Base-by-base conservation (phyloP, 2,329 filamentous ascomycete species). In the Botrytis deweyae region DNA sequence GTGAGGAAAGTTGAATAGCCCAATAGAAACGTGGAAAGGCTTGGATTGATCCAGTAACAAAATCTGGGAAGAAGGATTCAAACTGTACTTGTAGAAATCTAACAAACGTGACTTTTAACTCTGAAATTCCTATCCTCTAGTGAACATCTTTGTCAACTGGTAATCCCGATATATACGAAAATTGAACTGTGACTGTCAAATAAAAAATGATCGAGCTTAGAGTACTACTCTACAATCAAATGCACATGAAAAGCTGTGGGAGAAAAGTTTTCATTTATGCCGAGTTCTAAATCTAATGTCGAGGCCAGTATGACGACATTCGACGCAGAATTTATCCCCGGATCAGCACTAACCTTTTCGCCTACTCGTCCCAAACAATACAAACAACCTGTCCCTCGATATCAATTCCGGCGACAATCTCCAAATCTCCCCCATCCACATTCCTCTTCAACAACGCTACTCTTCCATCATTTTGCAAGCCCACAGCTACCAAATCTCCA, bases 401-500 rank as follows among this genome's bases (percentile, higher is more conserved):
- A 68, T 78, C 74, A 3, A 78, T 67, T 7, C 73, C 74, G 4
- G 79, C 80, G 4, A 81, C 74, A 65, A 80, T 74, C 9, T 75
- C 72, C 49, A 59, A 16, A 1, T 82, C 82, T 63, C 79, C 75
- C 0, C 86, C 86, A 16, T 78, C 76, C 2, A 83, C 79, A 80
- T 87, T 80, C 3, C 86, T 79, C 73, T 79, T 73, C n/a, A 25
- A 84, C 76, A 44, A 88, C 80, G 10, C 83, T 0, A 87, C 83
- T 12, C 81, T 80, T 2, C 79, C 77, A 74, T 81, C 82, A 46
- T 80, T 78, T 77, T 87, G 85, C 75, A 86, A 79, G 0, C 81
- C 85, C n/a, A 87, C 84, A 5, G 85, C 86, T 3, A 85, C 82
- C 62, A 85, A 71, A 29, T 81, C 81, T 0, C 86, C 86, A 22